phyloP scores from a whole-genome alignment of 2,329 filamentous ascomycete genomes.

The Pseudofabraea citricarpa region DNA sequence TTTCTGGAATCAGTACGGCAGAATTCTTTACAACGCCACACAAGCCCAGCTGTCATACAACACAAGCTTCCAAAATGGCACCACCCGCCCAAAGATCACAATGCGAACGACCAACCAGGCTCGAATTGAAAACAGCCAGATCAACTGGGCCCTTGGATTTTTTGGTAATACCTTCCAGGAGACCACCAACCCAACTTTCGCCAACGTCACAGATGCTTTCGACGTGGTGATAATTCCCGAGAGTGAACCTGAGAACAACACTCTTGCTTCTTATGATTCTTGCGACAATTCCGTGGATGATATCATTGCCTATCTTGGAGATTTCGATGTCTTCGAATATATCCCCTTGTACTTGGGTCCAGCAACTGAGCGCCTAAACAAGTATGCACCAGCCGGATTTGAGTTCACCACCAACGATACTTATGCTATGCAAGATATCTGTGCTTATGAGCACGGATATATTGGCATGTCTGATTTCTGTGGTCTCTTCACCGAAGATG shows the following conservation, averaged over 20 bases:
- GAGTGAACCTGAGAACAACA: slow-evolving; percentile 45
- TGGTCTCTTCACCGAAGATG: slow-evolving; percentile 46
- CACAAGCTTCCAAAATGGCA: slow-evolving; percentile 38
- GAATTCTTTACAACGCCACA: slow-evolving; percentile 45
- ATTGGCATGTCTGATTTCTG: slow-evolving; percentile 48
- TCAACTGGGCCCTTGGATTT: slow-evolving; percentile 47
- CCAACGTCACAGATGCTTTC: slow-evolving; percentile 35
- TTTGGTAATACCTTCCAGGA: slow-evolving; percentile 41
- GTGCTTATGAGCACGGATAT: slow-evolving; percentile 47
- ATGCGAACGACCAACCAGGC: slow-evolving; percentile 49
- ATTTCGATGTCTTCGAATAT: slow-evolving; percentile 38
- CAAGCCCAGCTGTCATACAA: slow-evolving; percentile 44
- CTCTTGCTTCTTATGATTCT: slow-evolving; percentile 45
- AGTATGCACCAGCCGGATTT: slow-evolving; percentile 42
- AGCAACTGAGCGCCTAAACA: slow-evolving; percentile 40
- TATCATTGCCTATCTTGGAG: slow-evolving; percentile 28
- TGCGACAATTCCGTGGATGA: slow-evolving; percentile 35
- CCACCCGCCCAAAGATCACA: slow-evolving; percentile 41
- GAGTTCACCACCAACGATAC: slow-evolving; percentile 43
- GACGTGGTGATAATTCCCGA: slow-evolving; percentile 47
- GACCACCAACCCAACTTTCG: slow-evolving; percentile 32
- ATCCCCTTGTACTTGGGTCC: slow-evolving; percentile 38
- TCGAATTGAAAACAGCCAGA: slow-evolving; percentile 49
- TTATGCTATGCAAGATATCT: slow-evolving; percentile 47
- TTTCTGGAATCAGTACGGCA: slow-evolving; percentile 51